Evolutionary conservation across 2,329 filamentous ascomycete species (phyloP).

Genomic region (Penicillium sp.): DNA sequence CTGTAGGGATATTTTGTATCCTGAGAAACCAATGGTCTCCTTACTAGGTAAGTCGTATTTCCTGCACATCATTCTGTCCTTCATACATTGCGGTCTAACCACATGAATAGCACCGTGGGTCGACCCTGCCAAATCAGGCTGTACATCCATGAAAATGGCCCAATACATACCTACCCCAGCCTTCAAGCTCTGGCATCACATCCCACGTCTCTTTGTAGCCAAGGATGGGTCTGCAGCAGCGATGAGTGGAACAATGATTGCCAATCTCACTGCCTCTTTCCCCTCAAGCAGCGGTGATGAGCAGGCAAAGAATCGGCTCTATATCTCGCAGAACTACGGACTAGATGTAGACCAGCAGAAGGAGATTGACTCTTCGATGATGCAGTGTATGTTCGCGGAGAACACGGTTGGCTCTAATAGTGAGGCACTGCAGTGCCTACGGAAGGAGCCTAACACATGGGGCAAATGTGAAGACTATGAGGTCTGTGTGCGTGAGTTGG

Average conservation of each 20-base stretch:
- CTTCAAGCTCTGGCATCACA: conserved; percentile 27
- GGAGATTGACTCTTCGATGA: conserved; percentile 10
- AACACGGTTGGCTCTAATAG: conserved; percentile 37
- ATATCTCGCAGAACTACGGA: conserved; percentile 23
- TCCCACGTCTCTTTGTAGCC: conserved; percentile 28
- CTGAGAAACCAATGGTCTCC: neutral
- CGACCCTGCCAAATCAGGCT: conserved; percentile 37
- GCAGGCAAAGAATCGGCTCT: conserved; percentile 11
- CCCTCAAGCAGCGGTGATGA: conserved; percentile 3
- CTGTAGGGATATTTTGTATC: conserved; percentile 32
- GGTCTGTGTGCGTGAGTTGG: conserved; percentile 18
- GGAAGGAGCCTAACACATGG: conserved; percentile 35
- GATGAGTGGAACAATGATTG: conserved; percentile 18
- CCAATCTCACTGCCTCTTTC: conserved; percentile 5
- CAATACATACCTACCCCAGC: conserved; percentile 26
- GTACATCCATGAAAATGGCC: conserved; percentile 26
- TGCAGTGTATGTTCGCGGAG: conserved; percentile 28
- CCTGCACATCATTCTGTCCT: too few species aligned
- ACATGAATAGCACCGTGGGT: conserved; percentile 45
- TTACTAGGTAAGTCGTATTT: neutral
- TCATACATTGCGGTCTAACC: conserved; percentile 6
- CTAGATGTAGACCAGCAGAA: conserved; percentile 16
- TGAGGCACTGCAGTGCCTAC: conserved; percentile 40
- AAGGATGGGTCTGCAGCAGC: conserved; percentile 22
- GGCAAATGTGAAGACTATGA: conserved; percentile 38